Conservation (phyloP, 179 eudicot species). For the Patellifolia procumbens region DNA sequence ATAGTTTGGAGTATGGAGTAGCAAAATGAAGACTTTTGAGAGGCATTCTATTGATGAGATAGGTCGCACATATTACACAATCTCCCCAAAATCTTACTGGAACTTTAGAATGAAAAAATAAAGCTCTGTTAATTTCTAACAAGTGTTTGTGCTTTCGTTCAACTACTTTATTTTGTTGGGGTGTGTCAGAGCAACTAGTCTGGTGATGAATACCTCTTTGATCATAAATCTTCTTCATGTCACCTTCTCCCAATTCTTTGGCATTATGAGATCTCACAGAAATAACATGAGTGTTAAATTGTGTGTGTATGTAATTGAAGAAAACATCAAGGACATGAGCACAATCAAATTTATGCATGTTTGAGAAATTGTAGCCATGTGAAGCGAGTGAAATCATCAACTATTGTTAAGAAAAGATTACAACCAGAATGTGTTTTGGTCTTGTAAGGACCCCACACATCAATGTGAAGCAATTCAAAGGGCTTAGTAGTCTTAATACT, state of each 20-base stretch:
- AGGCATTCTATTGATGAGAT: conserved; percentile 1
- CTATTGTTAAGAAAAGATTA: background rate
- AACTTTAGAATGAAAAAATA: background rate
- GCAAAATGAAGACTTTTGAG: background rate
- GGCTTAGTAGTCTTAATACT: too few relatives aligned
- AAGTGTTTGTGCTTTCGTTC: conserved; percentile 8
- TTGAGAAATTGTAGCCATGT: background rate
- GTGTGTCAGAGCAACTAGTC: background rate
- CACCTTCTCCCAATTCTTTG: background rate
- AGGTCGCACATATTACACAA: background rate
- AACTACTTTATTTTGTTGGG: conserved; percentile 7
- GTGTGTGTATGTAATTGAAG: background rate
- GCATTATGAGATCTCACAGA: background rate
- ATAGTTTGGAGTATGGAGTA: background rate
- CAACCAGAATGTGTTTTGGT: too few relatives aligned
- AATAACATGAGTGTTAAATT: background rate
- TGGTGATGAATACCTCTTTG: background rate
- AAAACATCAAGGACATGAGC: background rate
- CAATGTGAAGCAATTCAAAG: too few relatives aligned
- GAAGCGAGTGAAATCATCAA: background rate
- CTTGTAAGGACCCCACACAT: too few relatives aligned
- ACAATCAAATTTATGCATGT: background rate
- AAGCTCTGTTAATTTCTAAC: background rate
- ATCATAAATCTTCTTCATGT: background rate
- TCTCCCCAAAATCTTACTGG: background rate